These are phyloP conservation scores for Pyrenophora graminea DNA, from an alignment of 2,329 filamentous ascomycete genomes.

Conservation along the genomic window DNA sequence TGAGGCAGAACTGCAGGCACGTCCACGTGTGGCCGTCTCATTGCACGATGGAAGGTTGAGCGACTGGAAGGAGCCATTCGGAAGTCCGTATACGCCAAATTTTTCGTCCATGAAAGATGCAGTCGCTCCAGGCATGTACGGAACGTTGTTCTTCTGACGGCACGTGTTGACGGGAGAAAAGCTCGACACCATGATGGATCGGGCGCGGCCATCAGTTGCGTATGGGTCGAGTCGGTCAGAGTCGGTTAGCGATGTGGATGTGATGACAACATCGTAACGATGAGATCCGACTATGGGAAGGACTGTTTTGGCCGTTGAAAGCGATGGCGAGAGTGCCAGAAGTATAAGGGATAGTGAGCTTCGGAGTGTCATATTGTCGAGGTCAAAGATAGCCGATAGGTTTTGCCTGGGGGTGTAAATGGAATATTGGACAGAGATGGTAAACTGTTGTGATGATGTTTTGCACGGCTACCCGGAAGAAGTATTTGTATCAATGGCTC, in stretches of 20 bases:
- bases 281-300: constrained; percentile 21
- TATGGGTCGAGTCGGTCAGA: constrained; percentile 25
- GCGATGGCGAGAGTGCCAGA: background rate
- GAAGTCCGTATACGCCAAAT: constrained; percentile 31
- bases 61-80: constrained; percentile 29
- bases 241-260: constrained; percentile 23
- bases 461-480: background rate
- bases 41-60: constrained; percentile 25
- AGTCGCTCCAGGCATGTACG: constrained; percentile 33
- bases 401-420: background rate
- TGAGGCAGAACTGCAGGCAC: background rate
- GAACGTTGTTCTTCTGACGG: constrained; percentile 3
- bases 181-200: constrained; percentile 32
- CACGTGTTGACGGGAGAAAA: constrained; percentile 27
- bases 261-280: constrained; percentile 18
- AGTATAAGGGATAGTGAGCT: constrained; percentile 2
- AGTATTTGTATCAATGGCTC: background rate
- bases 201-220: constrained; percentile 19
- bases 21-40: background rate
- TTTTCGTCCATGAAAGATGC: constrained; percentile 28
- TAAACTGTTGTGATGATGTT: background rate
- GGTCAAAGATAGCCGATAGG: background rate
- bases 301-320: constrained; percentile 1
- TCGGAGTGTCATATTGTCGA: constrained; percentile 6
- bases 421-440: background rate